Percentiles rank a stretch among this genome's conserved stretches.
Conservation (phyloP, 306 rosid species). For the Sechiopsis laciniata region DNA sequence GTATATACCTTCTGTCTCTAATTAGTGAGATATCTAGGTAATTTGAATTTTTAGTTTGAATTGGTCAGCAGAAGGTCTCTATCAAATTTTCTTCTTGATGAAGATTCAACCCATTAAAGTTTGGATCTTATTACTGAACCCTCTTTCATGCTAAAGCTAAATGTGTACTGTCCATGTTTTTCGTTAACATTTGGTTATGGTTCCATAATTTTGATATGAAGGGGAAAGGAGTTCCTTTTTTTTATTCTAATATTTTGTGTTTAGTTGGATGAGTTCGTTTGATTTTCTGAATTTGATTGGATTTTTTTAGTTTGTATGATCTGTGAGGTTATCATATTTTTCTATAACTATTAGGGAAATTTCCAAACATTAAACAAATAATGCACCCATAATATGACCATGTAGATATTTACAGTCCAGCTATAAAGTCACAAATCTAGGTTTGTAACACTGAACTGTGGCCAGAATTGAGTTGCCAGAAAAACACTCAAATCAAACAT, state of each 20-base stretch:
- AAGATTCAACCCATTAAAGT: constrained; percentile 6
- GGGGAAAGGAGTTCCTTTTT: not conserved
- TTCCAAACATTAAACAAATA: not conserved
- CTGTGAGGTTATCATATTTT: not conserved
- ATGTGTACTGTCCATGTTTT: not conserved
- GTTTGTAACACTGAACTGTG: not conserved
- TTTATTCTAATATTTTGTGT: too few species aligned
- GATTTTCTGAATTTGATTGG: not conserved
- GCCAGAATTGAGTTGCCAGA: not conserved
- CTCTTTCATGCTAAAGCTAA: not conserved
- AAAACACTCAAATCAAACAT: not conserved
- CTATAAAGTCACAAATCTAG: not conserved
- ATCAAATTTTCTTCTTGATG: constrained; percentile 8
- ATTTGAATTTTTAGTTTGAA: constrained; percentile 17
- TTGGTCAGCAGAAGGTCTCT: constrained; percentile 29
- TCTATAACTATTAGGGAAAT: not conserved
- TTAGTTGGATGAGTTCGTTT: not conserved
- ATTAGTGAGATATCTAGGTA: not conserved
- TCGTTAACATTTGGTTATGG: not conserved
- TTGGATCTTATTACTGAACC: not conserved
- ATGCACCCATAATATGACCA: not conserved
- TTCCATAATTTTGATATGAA: not conserved
- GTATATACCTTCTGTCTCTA: constrained; percentile 25
- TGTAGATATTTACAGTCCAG: not conserved
- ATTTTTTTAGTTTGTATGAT: not conserved